Conservation (phyloP, 1,139 yeast genomes). For the Taphrina pruni region DNA sequence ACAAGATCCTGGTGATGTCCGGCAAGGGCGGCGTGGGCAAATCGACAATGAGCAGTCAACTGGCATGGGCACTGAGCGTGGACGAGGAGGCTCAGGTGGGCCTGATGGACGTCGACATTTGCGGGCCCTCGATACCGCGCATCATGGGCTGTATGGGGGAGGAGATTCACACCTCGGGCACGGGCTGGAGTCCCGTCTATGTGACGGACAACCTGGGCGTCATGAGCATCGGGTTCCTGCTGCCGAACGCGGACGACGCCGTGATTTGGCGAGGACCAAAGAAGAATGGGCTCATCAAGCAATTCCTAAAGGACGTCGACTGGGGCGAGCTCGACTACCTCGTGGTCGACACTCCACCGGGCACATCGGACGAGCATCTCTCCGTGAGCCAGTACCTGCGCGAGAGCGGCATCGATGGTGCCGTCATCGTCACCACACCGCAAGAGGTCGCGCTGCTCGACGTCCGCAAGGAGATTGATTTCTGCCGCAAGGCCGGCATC, state of each 20-base stretch:
- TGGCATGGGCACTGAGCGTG: slow-evolving; percentile 93
- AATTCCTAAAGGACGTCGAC: slow-evolving; percentile 89
- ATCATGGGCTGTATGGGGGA: slow-evolving; percentile 94
- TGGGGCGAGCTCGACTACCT: slow-evolving; percentile 95
- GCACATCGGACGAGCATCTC: slow-evolving; percentile 96
- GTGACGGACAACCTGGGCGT: slow-evolving; percentile 93
- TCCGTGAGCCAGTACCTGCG: slow-evolving; percentile 86
- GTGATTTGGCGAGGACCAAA: slow-evolving; percentile 97
- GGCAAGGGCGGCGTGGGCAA: slow-evolving; percentile 99
- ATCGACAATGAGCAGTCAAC: slow-evolving; percentile 91
- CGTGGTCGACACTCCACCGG: slow-evolving; percentile 97
- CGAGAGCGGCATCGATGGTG: slow-evolving; percentile 94
- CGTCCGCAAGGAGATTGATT: slow-evolving; percentile 93
- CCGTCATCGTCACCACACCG: slow-evolving; percentile 92
- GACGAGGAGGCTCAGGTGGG: slow-evolving; percentile 89
- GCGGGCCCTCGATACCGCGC: slow-evolving; percentile 95
- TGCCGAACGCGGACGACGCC: slow-evolving; percentile 92
- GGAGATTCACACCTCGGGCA: slow-evolving; percentile 81
- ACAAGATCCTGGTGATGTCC: slow-evolving; percentile 82
- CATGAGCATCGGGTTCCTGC: slow-evolving; percentile 94
- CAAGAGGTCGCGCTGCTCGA: slow-evolving; percentile 95
- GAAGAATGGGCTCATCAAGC: slow-evolving; percentile 90
- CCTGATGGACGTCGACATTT: slow-evolving; percentile 94
- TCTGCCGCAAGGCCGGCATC: slow-evolving; percentile 88
- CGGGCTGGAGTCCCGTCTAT: slow-evolving; percentile 97